phyloP scores from a whole-genome alignment of 2,329 filamentous ascomycete species.

The Talaromyces albobiverticillius region DNA sequence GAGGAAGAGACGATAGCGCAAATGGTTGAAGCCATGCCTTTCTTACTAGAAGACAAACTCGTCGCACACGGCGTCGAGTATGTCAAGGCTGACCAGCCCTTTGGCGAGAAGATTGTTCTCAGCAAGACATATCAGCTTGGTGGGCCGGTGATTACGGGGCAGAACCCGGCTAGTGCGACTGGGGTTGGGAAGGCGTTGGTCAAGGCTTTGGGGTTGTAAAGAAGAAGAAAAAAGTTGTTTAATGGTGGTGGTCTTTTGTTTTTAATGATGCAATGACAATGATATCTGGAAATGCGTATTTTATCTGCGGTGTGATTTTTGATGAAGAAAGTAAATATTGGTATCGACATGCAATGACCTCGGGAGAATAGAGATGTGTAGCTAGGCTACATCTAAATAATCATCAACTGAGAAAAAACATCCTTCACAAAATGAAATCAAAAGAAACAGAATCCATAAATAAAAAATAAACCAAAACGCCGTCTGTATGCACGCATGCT shows the following conservation, averaged over 20 bases:
- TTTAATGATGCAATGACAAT: no score
- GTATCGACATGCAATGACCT: neutral
- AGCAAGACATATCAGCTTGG: conserved; percentile 24
- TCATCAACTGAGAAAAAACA: no score
- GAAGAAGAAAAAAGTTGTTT: neutral
- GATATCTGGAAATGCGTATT: no score
- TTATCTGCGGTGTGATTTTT: no score
- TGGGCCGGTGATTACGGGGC: conserved; percentile 46
- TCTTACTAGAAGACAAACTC: conserved; percentile 47
- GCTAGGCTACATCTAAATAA: neutral
- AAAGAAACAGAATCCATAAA: neutral
- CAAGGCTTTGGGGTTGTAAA: conserved; percentile 26
- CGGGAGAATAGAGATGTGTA: neutral
- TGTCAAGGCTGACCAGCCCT: conserved; percentile 45
- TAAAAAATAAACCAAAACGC: neutral
- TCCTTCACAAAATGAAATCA: neutral
- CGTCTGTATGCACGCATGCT: conserved; percentile 4
- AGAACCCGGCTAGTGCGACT: conserved; percentile 47
- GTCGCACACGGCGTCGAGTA: conserved; percentile 40
- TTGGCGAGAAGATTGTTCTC: conserved; percentile 44
- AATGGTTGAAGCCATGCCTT: conserved; percentile 43
- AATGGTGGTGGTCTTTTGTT: neutral
- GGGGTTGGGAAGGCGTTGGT: conserved; percentile 44
- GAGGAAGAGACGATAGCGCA: conserved; percentile 44
- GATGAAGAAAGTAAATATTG: no score